These are phyloP conservation scores for Aethionema arabicum DNA, from an alignment of 345 rosid genomes.

Conservation along the genomic window DNA sequence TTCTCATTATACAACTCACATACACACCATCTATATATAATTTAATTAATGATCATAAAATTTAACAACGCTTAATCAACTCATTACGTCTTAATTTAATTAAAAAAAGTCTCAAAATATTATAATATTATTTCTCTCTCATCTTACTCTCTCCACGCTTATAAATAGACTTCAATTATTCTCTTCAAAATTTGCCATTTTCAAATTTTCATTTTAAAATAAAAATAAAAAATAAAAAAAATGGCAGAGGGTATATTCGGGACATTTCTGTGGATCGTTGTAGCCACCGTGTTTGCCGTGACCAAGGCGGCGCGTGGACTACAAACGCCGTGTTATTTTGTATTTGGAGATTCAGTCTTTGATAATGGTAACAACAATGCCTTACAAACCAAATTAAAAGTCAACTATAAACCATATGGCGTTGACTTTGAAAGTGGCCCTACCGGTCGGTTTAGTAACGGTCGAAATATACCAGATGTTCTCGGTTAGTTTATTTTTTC, in stretches of 20 bases:
- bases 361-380: conserved; percentile 61
- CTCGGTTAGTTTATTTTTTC: conserved; percentile 40
- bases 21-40: too few relatives aligned
- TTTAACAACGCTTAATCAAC: neutral
- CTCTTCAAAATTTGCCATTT: conserved; percentile 7
- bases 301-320: conserved; percentile 24
- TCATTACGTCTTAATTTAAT: conserved; percentile 7
- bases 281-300: conserved; percentile 15
- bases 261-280: conserved; percentile 14
- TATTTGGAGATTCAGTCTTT: conserved; percentile 62
- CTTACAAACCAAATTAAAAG: conserved; percentile 45
- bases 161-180: conserved; percentile 15
- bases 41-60: too few relatives aligned
- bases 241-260: conserved; percentile 21
- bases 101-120: conserved; percentile 22
- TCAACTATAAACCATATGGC: conserved; percentile 60
- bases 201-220: neutral
- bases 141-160: neutral
- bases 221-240: neutral
- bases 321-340: conserved; percentile 57
- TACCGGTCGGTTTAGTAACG: conserved; percentile 61
- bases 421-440: conserved; percentile 54
- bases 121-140: conserved; percentile 5
- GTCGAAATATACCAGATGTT: conserved; percentile 50
- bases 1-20: too few relatives aligned